These are phyloP conservation scores for Anthracocystis walkeri DNA, from an alignment of 1,284 basidiomycete genomes.

Conservation along the genomic window DNA sequence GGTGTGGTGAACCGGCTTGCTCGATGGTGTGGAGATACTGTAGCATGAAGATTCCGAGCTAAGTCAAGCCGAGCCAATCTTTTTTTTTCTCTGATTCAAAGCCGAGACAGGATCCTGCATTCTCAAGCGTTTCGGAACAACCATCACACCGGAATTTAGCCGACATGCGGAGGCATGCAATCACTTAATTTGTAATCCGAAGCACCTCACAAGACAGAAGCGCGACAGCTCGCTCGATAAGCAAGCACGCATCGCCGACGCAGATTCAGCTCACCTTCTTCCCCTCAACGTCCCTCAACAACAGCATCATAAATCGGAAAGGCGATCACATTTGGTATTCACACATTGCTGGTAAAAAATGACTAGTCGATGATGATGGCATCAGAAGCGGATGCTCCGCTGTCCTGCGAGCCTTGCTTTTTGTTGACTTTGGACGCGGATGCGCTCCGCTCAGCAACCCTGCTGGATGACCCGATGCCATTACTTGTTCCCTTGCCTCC, in stretches of 20 bases:
- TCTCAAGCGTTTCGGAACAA: constrained; percentile 4
- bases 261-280: background rate
- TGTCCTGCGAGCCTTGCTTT: background rate
- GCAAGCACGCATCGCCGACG: background rate
- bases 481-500: too few species aligned
- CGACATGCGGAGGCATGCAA: constrained; percentile 1
- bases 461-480: background rate
- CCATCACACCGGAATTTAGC: constrained; percentile 1
- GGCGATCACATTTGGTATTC: background rate
- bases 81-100: background rate
- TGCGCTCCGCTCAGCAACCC: background rate
- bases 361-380: constrained; percentile 29
- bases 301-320: background rate
- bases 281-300: background rate
- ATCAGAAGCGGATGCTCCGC: constrained; percentile 15
- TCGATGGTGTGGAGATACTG: too few species aligned
- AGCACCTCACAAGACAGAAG: constrained; percentile 1
- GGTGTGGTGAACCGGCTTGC: too few species aligned
- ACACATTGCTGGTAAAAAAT: background rate
- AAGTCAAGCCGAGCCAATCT: background rate
- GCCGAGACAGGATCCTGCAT: background rate
- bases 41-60: background rate
- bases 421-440: background rate
- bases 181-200: background rate
- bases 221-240: background rate